Conservation (phyloP, 192 early-diverging fungal genomes). For the Entomortierella lignicola region DNA sequence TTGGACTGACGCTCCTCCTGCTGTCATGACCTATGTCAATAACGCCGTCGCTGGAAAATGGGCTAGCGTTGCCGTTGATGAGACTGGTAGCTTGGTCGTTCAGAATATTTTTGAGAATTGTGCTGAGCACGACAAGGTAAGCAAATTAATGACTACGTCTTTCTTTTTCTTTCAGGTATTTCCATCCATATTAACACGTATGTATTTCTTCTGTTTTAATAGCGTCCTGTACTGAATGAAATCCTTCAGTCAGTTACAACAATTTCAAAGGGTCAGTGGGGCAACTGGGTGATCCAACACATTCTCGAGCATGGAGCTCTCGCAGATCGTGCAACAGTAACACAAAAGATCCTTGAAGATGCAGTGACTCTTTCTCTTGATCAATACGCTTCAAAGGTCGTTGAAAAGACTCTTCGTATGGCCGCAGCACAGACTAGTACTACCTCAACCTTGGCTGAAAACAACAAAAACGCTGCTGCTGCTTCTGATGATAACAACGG, state of each 20-base stretch:
- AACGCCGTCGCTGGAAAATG: conserved; percentile 68
- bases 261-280: conserved; percentile 83
- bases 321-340: conserved; percentile 60
- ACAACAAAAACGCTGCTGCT: background rate
- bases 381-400: conserved; percentile 83
- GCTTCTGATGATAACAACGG: background rate
- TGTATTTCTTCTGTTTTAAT: background rate
- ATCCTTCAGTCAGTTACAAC: conserved; percentile 68
- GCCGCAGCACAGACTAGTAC: conserved; percentile 8
- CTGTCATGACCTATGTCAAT: conserved; percentile 72
- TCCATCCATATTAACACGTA: too few species aligned
- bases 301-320: conserved; percentile 72
- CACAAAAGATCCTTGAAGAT: conserved; percentile 59
- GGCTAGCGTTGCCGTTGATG: conserved; percentile 77
- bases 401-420: conserved; percentile 74
- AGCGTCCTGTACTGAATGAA: conserved; percentile 71
- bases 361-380: conserved; percentile 71
- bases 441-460: background rate
- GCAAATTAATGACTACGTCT: background rate
- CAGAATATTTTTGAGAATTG: conserved; percentile 85
- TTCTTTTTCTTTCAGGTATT: background rate
- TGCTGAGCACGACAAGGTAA: conserved; percentile 70
- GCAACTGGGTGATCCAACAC: conserved; percentile 88
- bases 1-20: conserved; percentile 61
- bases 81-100: conserved; percentile 80